Evolutionary conservation across 768 basidiomycete species (phyloP).

Genomic region (Suillus discolor): DNA sequence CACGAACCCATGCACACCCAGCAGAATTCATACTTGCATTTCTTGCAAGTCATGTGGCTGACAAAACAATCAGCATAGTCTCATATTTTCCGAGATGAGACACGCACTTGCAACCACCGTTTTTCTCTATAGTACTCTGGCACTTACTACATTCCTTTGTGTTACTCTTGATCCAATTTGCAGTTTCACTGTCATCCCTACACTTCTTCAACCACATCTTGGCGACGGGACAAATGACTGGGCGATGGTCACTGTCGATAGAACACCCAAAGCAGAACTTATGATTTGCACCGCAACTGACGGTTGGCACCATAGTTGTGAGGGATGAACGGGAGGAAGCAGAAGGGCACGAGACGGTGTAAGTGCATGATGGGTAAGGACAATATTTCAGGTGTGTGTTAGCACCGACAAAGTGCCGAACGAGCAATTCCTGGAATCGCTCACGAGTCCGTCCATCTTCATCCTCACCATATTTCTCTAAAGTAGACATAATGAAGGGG

Average conservation of each 20-base stretch:
- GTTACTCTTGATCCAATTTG: slow-evolving; percentile 99
- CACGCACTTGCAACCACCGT: slow-evolving; percentile 98
- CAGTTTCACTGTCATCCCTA: slow-evolving; percentile 95
- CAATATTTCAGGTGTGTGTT: slow-evolving; percentile 88
- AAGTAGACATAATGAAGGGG: slow-evolving; percentile 55
- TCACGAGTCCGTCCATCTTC: slow-evolving; percentile 55
- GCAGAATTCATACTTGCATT: slow-evolving; percentile 98
- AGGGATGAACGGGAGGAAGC: slow-evolving; percentile 76
- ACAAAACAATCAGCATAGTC: slow-evolving; percentile 16
- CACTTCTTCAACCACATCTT: slow-evolving; percentile 97
- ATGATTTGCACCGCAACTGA: slow-evolving; percentile 80
- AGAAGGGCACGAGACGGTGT: slow-evolving; percentile 89
- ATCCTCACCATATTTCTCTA: slow-evolving; percentile 34
- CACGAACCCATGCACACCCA: slow-evolving; percentile 96
- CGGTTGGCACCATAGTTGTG: slow-evolving; percentile 83
- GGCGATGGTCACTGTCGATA: slow-evolving; percentile 87
- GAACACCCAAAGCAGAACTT: slow-evolving; percentile 95
- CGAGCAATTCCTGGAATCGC: slow-evolving; percentile 86
- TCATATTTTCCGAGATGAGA: slow-evolving; percentile 1
- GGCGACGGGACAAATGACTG: slow-evolving; percentile 86
- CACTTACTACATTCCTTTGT: slow-evolving; percentile 98
- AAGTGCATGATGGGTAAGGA: slow-evolving; percentile 91
- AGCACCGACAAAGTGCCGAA: slow-evolving; percentile 88
- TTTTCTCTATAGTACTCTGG: slow-evolving; percentile 99
- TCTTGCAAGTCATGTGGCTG: slow-evolving; percentile 99